These are phyloP conservation scores for Penicillium psychrofluorescens DNA, from an alignment of 495 filamentous ascomycete species.

Conservation along the genomic window DNA sequence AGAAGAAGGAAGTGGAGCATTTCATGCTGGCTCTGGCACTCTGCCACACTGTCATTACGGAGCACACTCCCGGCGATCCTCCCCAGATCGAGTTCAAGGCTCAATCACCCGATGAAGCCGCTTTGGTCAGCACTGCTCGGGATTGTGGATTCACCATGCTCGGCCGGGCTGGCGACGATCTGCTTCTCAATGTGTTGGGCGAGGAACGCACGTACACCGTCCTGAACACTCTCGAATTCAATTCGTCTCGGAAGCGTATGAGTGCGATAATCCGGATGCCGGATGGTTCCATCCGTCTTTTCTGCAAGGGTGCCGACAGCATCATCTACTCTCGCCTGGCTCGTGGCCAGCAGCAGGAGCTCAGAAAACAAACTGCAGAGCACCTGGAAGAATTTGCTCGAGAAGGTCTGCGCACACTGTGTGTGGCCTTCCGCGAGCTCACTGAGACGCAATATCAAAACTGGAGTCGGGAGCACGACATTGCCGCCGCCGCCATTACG, in stretches of 20 bases:
- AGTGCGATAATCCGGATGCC: conserved; percentile 97
- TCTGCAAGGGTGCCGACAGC: conserved; percentile 97
- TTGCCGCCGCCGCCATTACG: conserved; percentile 75
- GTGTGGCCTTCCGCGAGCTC: conserved; percentile 81
- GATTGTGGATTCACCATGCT: conserved; percentile 97
- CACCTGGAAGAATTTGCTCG: conserved; percentile 95
- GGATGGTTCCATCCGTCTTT: conserved; percentile 81
- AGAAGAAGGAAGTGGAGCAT: conserved; percentile 67
- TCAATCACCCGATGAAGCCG: conserved; percentile 95
- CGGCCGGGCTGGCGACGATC: conserved; percentile 66
- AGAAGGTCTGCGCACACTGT: conserved; percentile 91
- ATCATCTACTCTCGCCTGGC: conserved; percentile 92
- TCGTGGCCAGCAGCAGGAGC: conserved; percentile 75
- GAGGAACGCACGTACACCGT: conserved; percentile 77
- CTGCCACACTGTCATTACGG: conserved; percentile 94
- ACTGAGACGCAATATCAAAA: conserved; percentile 77
- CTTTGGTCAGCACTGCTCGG: conserved; percentile 85
- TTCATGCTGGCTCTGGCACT: conserved; percentile 96
- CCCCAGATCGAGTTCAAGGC: conserved; percentile 93
- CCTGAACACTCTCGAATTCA: conserved; percentile 95
- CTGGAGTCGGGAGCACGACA: conserved; percentile 82
- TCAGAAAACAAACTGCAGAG: conserved; percentile 77
- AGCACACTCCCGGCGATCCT: conserved; percentile 78
- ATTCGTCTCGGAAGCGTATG: conserved; percentile 95
- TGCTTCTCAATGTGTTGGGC: conserved; percentile 81